phyloP scores from a whole-genome alignment of 2,329 filamentous ascomycete species.

The Neurospora sp. region DNA sequence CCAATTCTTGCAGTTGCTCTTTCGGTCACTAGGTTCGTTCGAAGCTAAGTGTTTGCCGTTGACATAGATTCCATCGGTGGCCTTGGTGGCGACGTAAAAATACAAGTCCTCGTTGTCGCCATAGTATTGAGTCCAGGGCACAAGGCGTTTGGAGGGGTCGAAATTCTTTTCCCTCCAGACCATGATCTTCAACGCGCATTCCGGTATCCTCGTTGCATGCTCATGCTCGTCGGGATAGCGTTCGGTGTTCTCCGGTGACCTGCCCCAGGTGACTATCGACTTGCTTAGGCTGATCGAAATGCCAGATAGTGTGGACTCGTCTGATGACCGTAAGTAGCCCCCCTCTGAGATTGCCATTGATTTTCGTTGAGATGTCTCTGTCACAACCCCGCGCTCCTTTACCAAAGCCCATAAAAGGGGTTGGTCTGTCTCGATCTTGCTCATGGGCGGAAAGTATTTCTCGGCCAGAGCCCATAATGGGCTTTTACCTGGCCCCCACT shows the following conservation, averaged over 20 bases:
- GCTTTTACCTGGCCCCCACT: conserved; percentile 42
- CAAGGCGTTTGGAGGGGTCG: conserved; percentile 39
- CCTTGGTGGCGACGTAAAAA: conserved; percentile 70
- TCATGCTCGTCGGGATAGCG: conserved; percentile 52
- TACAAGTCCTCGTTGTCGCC: conserved; percentile 43
- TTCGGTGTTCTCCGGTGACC: conserved; percentile 57
- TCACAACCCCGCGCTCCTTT: background rate
- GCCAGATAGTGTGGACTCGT: conserved; percentile 30
- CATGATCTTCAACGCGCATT: conserved; percentile 69
- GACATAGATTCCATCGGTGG: conserved; percentile 64
- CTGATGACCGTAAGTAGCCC: background rate
- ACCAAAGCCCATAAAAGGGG: background rate
- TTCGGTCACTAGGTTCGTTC: conserved; percentile 26
- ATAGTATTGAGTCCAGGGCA: conserved; percentile 41
- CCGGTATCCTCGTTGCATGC: conserved; percentile 54
- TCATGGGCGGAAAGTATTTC: conserved; percentile 44
- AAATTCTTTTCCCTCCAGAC: conserved; percentile 58
- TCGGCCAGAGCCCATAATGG: conserved; percentile 47
- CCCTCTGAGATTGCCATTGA: background rate
- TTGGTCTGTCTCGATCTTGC: conserved; percentile 2
- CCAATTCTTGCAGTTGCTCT: conserved; percentile 40
- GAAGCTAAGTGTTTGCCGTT: conserved; percentile 60
- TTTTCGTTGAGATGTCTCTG: background rate
- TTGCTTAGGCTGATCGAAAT: conserved; percentile 57
- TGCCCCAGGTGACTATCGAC: conserved; percentile 68